Conservation (phyloP, 1,139 yeast genomes). For the Geotrichum candidum region DNA sequence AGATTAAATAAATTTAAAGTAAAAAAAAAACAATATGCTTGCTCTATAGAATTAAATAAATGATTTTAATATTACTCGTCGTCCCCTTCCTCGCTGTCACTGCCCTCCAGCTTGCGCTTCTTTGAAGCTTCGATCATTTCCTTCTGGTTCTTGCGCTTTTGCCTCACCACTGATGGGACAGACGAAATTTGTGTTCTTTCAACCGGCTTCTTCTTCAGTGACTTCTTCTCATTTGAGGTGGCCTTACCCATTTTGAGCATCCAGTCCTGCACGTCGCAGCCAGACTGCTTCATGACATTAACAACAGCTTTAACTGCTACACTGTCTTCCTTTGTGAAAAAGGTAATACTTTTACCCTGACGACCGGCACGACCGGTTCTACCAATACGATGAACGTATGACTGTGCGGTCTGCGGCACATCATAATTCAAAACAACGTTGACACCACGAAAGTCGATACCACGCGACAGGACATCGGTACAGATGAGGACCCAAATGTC, state of each 20-base stretch:
- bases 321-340: constrained; percentile 86
- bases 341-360: constrained; percentile 86
- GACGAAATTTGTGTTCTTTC: constrained; percentile 77
- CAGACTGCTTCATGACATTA: constrained; percentile 93
- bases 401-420: constrained; percentile 89
- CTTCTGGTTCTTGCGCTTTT: constrained; percentile 55
- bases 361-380: constrained; percentile 98
- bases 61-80: background rate
- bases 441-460: constrained; percentile 95
- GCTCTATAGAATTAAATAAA: background rate
- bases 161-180: constrained; percentile 65
- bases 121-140: constrained; percentile 81
- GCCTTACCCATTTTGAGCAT: constrained; percentile 71
- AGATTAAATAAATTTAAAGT: background rate
- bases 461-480: constrained; percentile 93
- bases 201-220: constrained; percentile 53
- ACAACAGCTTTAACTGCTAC: constrained; percentile 73
- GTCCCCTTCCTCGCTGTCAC: background rate
- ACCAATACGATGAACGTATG: constrained; percentile 96
- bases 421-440: constrained; percentile 93
- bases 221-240: constrained; percentile 58
- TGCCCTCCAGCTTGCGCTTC: constrained; percentile 42
- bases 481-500: constrained; percentile 95
- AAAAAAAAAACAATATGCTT: background rate
- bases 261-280: constrained; percentile 72